Percentiles rank a stretch among this genome's conserved stretches.
Conservation (phyloP, 2,329 filamentous ascomycete species). For the Fusarium guadeloupense region DNA sequence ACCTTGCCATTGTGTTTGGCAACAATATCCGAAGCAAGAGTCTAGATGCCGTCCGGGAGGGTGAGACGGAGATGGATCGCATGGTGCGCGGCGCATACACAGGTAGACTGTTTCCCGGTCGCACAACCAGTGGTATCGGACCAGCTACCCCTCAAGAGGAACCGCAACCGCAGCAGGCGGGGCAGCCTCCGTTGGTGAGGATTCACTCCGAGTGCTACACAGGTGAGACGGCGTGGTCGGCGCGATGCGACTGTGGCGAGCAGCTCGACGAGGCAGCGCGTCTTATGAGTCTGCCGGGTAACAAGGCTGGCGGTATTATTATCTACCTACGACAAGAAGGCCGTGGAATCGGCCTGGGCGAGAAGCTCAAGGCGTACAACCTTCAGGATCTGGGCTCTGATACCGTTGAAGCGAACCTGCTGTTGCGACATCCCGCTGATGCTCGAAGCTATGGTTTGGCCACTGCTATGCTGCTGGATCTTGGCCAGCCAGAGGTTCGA, state of each 20-base stretch:
- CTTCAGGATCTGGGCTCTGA: slow-evolving; percentile 96
- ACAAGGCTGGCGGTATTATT: slow-evolving; percentile 81
- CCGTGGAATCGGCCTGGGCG: slow-evolving; percentile 90
- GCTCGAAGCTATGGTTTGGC: slow-evolving; percentile 95
- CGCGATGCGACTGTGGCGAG: slow-evolving; percentile 96
- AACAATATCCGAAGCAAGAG: slow-evolving; percentile 79
- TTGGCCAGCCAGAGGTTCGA: slow-evolving; percentile 80
- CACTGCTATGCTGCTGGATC: slow-evolving; percentile 89
- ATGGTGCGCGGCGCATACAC: slow-evolving; percentile 96
- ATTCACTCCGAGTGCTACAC: slow-evolving; percentile 99
- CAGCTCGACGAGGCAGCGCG: slow-evolving; percentile 96
- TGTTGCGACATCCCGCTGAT: slow-evolving; percentile 92
- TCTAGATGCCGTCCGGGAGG: slow-evolving; percentile 75
- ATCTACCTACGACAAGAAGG: slow-evolving; percentile 97
- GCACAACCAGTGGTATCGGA: slow-evolving; percentile 75
- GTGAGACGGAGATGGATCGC: slow-evolving; percentile 86
- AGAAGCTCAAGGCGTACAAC: slow-evolving; percentile 98
- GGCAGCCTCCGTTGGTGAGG: slow-evolving; percentile 74
- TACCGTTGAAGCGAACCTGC: slow-evolving; percentile 93
- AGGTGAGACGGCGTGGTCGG: slow-evolving; percentile 97
- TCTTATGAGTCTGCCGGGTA: slow-evolving; percentile 80
- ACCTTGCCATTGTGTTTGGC: slow-evolving; percentile 96
- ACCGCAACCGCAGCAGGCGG: slow-evolving; percentile 11
- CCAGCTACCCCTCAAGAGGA: slow-evolving; percentile 41
- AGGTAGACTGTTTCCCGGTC: slow-evolving; percentile 85